phyloP scores from a whole-genome alignment of 768 basidiomycete genomes.

The Ramaria sp. region DNA sequence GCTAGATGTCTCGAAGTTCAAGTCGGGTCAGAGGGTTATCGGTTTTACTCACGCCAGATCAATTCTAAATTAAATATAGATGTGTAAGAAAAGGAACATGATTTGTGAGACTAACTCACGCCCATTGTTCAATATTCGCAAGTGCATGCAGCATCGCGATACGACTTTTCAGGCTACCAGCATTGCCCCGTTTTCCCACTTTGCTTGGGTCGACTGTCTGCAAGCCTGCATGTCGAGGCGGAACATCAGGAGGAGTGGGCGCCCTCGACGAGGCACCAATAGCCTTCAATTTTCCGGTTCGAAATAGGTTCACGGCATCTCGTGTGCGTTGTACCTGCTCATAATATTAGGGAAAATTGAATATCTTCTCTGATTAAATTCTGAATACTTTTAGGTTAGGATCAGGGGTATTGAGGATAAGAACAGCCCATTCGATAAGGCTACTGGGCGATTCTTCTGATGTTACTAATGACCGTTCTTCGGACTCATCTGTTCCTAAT shows the following conservation, averaged over 20 bases:
- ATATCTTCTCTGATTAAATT: background rate
- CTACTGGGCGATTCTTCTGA: conserved; percentile 42
- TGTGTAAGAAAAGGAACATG: conserved; percentile 25
- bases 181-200: conserved; percentile 38
- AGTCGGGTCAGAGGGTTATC: background rate
- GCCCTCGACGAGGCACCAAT: conserved; percentile 40
- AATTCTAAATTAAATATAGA: conserved; percentile 6
- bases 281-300: conserved; percentile 54
- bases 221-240: conserved; percentile 43
- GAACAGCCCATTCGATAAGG: conserved; percentile 66
- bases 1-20: conserved; percentile 21
- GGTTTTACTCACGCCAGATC: conserved; percentile 11
- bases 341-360: background rate
- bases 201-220: conserved; percentile 52
- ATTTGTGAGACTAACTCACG: conserved; percentile 63
- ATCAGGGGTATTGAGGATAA: conserved; percentile 66
- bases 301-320: conserved; percentile 57
- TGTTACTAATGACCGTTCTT: conserved; percentile 34
- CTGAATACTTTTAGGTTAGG: conserved; percentile 48
- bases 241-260: conserved; percentile 49
- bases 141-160: conserved; percentile 72
- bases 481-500: background rate
- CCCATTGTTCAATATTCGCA: conserved; percentile 85
- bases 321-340: conserved; percentile 54
- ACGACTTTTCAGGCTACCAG: conserved; percentile 39